Conservation (phyloP, 2,329 filamentous ascomycete species). For the Colletotrichum liaoningense region DNA sequence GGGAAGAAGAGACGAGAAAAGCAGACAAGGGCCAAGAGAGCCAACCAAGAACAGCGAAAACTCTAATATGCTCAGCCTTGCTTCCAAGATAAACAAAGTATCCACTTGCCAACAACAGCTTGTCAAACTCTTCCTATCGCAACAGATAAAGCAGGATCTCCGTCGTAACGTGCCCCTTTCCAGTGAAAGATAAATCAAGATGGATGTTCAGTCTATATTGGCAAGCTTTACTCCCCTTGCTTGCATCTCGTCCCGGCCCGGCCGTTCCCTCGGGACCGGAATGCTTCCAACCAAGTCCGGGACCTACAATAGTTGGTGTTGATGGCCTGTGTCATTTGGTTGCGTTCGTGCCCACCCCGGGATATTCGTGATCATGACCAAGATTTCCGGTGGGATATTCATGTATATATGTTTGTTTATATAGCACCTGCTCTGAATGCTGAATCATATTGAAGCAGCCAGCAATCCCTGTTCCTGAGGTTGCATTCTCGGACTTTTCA, state of each 20-base stretch:
- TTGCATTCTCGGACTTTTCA: not conserved
- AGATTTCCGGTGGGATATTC: not conserved
- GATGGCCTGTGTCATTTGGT: not conserved
- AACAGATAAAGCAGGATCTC: not conserved
- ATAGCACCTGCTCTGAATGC: not conserved
- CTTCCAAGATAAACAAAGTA: not conserved
- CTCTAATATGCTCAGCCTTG: not conserved
- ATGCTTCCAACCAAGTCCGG: not conserved
- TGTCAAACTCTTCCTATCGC: not conserved
- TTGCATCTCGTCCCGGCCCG: not conserved
- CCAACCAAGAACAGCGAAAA: not conserved
- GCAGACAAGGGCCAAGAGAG: not conserved
- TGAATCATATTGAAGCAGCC: no score
- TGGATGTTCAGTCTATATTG: not conserved
- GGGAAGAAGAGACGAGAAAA: not conserved
- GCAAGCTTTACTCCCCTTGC: slow-evolving; percentile 1
- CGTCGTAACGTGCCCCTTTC: no score
- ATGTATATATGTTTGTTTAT: not conserved
- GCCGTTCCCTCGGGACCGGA: not conserved
- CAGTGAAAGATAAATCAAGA: not conserved
- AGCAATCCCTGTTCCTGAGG: not conserved
- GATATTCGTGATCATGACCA: not conserved
- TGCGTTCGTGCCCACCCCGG: not conserved
- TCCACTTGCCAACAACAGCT: not conserved
- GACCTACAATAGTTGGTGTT: not conserved